Evolutionary conservation across 768 basidiomycete species (phyloP).

Genomic region (Termitomyces heimii): DNA sequence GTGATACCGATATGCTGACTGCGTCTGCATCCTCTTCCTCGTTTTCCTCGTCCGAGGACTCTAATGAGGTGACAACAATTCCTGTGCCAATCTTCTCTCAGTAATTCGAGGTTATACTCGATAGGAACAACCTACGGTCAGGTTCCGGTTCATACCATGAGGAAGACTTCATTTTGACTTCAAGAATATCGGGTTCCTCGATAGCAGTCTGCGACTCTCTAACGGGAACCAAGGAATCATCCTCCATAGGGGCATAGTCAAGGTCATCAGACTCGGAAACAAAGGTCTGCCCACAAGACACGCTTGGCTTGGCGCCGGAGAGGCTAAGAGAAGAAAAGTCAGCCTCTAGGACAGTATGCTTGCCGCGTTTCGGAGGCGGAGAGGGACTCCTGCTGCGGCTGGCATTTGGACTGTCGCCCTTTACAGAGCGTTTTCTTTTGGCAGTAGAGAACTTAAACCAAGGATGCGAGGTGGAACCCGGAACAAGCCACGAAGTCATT

Average conservation of each 20-base stretch:
- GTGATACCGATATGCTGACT: constrained; percentile 32
- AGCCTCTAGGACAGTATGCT: constrained; percentile 44
- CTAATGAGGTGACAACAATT: constrained; percentile 58
- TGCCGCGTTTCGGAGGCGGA: constrained; percentile 39
- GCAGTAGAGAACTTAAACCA: constrained; percentile 33
- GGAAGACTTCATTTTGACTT: constrained; percentile 57
- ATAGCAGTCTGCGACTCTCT: constrained; percentile 8
- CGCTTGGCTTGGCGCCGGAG: constrained; percentile 14
- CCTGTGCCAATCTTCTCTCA: constrained; percentile 30
- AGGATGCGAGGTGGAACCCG: constrained; percentile 31
- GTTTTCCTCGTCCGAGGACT: constrained; percentile 40
- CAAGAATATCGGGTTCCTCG: constrained; percentile 39
- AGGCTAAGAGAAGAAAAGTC: constrained; percentile 50
- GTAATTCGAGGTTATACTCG: constrained; percentile 1
- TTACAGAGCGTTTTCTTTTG: constrained; percentile 34
- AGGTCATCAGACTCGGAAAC: constrained; percentile 9
- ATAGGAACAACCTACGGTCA: constrained; percentile 43
- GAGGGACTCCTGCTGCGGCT: constrained; percentile 8
- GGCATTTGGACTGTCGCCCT: constrained; percentile 9
- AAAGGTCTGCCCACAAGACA: constrained; percentile 7
- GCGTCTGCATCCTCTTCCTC: constrained; percentile 13
- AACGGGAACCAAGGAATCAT: background rate
- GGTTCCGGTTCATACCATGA: constrained; percentile 70
- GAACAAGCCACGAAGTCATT: constrained; percentile 21
- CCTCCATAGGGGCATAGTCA: constrained; percentile 9